Percentiles rank a stretch among this genome's conserved stretches.
Evolutionary conservation across 495 filamentous ascomycete genomes (phyloP).

Genomic region (Penicillium daleae): DNA sequence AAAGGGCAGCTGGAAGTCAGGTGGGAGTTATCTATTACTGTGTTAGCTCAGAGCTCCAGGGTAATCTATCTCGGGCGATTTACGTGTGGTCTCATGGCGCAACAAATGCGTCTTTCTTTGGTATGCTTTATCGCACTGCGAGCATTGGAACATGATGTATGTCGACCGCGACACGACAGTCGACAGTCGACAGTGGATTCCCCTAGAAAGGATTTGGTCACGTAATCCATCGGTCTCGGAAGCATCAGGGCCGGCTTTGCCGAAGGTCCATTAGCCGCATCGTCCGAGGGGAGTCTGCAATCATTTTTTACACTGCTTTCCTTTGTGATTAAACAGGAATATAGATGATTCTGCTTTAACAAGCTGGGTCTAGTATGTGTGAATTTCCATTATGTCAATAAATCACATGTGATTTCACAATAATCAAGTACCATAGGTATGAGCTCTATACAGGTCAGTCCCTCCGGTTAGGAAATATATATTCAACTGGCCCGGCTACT

Average conservation of each 20-base stretch:
- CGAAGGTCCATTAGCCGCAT: no score
- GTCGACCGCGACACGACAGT: not conserved
- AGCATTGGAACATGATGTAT: conserved; percentile 37
- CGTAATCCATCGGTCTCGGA: conserved; percentile 5
- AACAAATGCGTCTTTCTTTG: conserved; percentile 37
- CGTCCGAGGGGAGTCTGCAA: not conserved
- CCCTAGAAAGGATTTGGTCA: not conserved
- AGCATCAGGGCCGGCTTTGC: not conserved
- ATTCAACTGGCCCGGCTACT: no score
- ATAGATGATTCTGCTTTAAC: no score
- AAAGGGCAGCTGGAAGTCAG: conserved; percentile 37
- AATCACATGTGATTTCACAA: no score
- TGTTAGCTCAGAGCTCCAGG: conserved; percentile 17
- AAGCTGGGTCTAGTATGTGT: no score
- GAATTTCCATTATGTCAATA: no score
- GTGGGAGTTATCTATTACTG: conserved; percentile 31
- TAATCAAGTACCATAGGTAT: no score
- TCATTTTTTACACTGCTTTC: not conserved
- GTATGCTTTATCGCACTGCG: conserved; percentile 38
- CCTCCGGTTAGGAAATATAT: no score
- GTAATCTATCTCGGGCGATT: not conserved
- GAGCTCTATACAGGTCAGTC: no score
- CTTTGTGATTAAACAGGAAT: no score
- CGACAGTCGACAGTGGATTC: not conserved
- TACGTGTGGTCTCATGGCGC: conserved; percentile 41